phyloP scores from a whole-genome alignment of 2,329 filamentous ascomycete species.

The Diaporthe citri region DNA sequence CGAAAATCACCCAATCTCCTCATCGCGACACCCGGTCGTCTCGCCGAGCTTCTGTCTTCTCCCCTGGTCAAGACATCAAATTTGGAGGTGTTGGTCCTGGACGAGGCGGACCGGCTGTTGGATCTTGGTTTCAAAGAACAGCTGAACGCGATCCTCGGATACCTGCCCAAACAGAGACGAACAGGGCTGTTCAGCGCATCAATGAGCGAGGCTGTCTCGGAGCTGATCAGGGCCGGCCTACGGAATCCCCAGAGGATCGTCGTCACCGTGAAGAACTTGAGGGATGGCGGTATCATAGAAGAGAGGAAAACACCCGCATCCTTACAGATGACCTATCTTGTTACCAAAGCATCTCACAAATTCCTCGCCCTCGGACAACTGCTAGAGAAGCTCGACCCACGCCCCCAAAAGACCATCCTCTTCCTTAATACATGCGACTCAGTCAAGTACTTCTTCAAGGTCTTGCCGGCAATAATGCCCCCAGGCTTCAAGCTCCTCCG shows the following conservation, averaged over 20 bases:
- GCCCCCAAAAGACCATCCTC: slow-evolving; percentile 86
- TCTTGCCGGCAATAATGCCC: slow-evolving; percentile 81
- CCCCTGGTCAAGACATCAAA: slow-evolving; percentile 90
- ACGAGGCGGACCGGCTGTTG: slow-evolving; percentile 92
- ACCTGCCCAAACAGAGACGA: slow-evolving; percentile 90
- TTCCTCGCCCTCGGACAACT: slow-evolving; percentile 80
- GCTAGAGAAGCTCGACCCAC: slow-evolving; percentile 76
- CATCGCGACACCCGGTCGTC: slow-evolving; percentile 89
- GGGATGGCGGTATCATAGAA: slow-evolving; percentile 74
- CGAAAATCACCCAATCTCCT: slow-evolving; percentile 88
- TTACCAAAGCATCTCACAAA: slow-evolving; percentile 83
- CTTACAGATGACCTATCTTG: slow-evolving; percentile 89
- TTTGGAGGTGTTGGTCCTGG: slow-evolving; percentile 92
- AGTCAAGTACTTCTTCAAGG: slow-evolving; percentile 91
- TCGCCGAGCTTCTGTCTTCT: slow-evolving; percentile 88
- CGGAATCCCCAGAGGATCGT: slow-evolving; percentile 95
- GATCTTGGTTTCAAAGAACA: slow-evolving; percentile 96
- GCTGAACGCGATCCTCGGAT: slow-evolving; percentile 84
- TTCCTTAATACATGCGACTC: slow-evolving; percentile 90
- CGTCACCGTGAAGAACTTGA: slow-evolving; percentile 86
- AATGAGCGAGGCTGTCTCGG: slow-evolving; percentile 93
- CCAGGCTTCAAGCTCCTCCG: slow-evolving; percentile 78
- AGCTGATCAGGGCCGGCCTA: slow-evolving; percentile 91
- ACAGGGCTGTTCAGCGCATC: slow-evolving; percentile 96
- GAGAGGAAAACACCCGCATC: slow-evolving; percentile 92